A percentile compares a stretch with the other conserved stretches of the same genome.
Conservation (phyloP, 805 yeast species). For the Vanderwaltozyma verrucispora region DNA sequence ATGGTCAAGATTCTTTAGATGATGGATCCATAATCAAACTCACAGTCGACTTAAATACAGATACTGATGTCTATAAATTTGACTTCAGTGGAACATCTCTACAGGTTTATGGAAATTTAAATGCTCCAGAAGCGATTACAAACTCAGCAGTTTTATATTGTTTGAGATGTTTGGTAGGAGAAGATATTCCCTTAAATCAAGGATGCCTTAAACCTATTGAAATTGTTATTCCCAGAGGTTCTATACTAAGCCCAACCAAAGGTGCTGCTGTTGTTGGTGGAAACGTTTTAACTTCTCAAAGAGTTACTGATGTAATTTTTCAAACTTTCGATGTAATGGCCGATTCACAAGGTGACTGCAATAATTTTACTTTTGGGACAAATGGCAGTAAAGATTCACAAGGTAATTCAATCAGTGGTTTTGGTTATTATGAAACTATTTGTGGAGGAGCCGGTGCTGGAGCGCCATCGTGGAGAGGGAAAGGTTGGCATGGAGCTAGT, state of each 20-base stretch:
- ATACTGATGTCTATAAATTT: slow-evolving; percentile 53
- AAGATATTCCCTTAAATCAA: slow-evolving; percentile 85
- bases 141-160: slow-evolving; percentile 84
- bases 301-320: slow-evolving; percentile 81
- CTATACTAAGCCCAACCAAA: slow-evolving; percentile 61
- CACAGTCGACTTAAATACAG: slow-evolving; percentile 38
- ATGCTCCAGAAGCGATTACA: slow-evolving; percentile 88
- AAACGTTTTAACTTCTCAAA: slow-evolving; percentile 88
- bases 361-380: slow-evolving; percentile 85
- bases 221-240: slow-evolving; percentile 51
- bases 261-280: slow-evolving; percentile 95
- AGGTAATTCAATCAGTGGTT: slow-evolving; percentile 41
- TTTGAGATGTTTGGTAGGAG: slow-evolving; percentile 71
- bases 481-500: slow-evolving; percentile 73
- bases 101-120: slow-evolving; percentile 82
- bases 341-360: slow-evolving; percentile 93
- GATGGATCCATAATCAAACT: slow-evolving; percentile 66
- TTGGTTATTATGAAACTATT: slow-evolving; percentile 89
- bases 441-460: slow-evolving; percentile 95
- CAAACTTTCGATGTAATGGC: slow-evolving; percentile 85
- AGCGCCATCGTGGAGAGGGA: slow-evolving; percentile 39
- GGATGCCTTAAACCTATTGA: slow-evolving; percentile 80
- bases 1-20: slow-evolving; percentile 62
- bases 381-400: slow-evolving; percentile 55
- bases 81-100: slow-evolving; percentile 82